These are phyloP conservation scores for Escallonia herrerae DNA, from an alignment of 129 eudicot genomes.

Conservation along the genomic window DNA sequence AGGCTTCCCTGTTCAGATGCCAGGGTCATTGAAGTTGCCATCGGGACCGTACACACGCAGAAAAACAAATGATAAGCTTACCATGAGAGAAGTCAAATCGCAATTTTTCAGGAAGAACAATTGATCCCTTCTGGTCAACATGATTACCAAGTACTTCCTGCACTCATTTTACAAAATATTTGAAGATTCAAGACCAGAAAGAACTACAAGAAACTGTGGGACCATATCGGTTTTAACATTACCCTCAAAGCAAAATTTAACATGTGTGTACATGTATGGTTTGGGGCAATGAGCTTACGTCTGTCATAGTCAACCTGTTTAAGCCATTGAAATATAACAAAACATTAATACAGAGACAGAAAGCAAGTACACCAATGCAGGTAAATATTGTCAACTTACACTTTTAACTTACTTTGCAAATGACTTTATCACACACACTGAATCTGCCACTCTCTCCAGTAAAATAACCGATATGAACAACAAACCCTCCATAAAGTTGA, in stretches of 20 bases:
- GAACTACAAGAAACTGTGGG: background rate
- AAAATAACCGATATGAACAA: slow-evolving; percentile 77
- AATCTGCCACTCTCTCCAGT: slow-evolving; percentile 47
- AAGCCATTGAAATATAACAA: background rate
- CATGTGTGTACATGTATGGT: slow-evolving; percentile 98
- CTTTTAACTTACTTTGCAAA: slow-evolving; percentile 56
- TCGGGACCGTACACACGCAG: background rate
- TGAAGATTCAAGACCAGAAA: background rate
- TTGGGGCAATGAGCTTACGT: slow-evolving; percentile 84
- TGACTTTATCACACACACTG: slow-evolving; percentile 59
- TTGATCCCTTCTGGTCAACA: slow-evolving; percentile 96
- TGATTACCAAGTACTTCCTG: slow-evolving; percentile 96
- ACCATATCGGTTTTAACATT: slow-evolving; percentile 6
- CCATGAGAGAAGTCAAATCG: slow-evolving; percentile 97
- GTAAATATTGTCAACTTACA: background rate
- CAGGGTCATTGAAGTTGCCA: background rate
- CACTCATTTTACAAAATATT: slow-evolving; percentile 8
- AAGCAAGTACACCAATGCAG: slow-evolving; percentile 1
- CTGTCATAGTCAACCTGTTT: slow-evolving; percentile 79
- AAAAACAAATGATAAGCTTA: slow-evolving; percentile 16
- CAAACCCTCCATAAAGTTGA: slow-evolving; percentile 79
- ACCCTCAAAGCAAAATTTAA: slow-evolving; percentile 94
- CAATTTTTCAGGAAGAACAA: slow-evolving; percentile 95
- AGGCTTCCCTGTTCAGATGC: slow-evolving; percentile 64
- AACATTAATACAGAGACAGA: background rate